Percentiles rank a stretch among this genome's conserved stretches.
These are phyloP conservation scores for Quercus suber DNA, from an alignment of 306 rosid genomes.

Conservation along the genomic window DNA sequence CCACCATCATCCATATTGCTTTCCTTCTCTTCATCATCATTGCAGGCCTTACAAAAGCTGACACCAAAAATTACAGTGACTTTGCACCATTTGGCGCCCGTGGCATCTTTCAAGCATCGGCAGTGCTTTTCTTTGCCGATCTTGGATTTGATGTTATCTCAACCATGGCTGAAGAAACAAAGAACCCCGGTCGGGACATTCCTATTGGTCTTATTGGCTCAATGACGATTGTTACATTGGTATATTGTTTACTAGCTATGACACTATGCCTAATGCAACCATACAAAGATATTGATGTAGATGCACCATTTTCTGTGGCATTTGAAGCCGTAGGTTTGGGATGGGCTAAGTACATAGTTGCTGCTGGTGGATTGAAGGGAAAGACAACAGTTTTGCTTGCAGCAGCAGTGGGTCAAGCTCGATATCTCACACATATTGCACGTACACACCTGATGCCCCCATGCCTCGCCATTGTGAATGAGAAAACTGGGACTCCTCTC, in stretches of 20 bases:
- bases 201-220: conserved; percentile 85
- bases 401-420: too few relatives aligned
- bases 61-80: conserved; percentile 35
- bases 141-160: conserved; percentile 78
- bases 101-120: conserved; percentile 60
- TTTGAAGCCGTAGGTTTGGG: too few relatives aligned
- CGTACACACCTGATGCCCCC: too few relatives aligned
- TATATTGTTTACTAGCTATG: conserved; percentile 8
- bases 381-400: too few relatives aligned
- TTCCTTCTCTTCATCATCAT: conserved; percentile 65
- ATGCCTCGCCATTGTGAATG: too few relatives aligned
- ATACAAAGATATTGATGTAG: too few relatives aligned
- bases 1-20: conserved; percentile 52
- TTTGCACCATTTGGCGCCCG: conserved; percentile 40
- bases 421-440: too few relatives aligned
- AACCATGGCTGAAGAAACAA: conserved; percentile 89
- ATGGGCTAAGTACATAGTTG: too few relatives aligned
- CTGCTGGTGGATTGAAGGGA: too few relatives aligned
- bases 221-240: conserved; percentile 43
- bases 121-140: conserved; percentile 81
- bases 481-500: too few relatives aligned
- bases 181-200: conserved; percentile 68
- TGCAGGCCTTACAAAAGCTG: conserved; percentile 66
- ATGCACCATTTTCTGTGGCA: too few relatives aligned
- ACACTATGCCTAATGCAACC: too few relatives aligned